Evolutionary conservation across 495 filamentous ascomycete species (phyloP).

Genomic region (Penicillium simplicissimum): DNA sequence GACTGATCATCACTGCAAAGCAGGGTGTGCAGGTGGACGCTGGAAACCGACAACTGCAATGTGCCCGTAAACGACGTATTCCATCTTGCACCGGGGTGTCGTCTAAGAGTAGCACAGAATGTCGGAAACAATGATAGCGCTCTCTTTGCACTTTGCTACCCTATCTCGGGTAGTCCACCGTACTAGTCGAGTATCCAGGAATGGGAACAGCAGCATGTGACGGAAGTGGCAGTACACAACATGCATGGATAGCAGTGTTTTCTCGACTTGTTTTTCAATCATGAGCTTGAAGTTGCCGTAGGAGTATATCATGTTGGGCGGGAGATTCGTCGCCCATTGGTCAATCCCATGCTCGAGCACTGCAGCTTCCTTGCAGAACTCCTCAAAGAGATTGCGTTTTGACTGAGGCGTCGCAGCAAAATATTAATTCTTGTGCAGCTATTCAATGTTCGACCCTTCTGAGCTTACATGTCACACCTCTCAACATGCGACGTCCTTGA

Average conservation of each 20-base stretch:
- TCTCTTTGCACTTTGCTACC: neutral
- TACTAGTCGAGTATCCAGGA: neutral
- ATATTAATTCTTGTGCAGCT: neutral
- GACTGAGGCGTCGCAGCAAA: neutral
- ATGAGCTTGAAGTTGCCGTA: neutral
- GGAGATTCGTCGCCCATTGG: neutral
- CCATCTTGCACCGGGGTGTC: neutral
- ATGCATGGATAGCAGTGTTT: neutral
- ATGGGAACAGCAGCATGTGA: neutral
- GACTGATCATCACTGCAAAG: neutral
- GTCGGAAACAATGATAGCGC: neutral
- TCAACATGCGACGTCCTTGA: neutral
- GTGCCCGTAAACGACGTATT: neutral
- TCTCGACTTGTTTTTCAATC: neutral
- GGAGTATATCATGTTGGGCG: neutral
- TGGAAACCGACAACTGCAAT: neutral
- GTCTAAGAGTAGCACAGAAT: neutral
- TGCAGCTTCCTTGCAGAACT: neutral
- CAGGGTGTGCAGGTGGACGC: neutral
- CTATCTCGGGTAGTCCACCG: neutral
- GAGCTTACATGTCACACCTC: neutral
- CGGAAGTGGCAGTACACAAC: neutral
- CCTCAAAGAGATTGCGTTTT: neutral
- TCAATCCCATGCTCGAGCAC: neutral
- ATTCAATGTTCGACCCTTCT: neutral